Conservation (phyloP, 2,329 filamentous ascomycete species). For the Venturiaceae sp. region DNA sequence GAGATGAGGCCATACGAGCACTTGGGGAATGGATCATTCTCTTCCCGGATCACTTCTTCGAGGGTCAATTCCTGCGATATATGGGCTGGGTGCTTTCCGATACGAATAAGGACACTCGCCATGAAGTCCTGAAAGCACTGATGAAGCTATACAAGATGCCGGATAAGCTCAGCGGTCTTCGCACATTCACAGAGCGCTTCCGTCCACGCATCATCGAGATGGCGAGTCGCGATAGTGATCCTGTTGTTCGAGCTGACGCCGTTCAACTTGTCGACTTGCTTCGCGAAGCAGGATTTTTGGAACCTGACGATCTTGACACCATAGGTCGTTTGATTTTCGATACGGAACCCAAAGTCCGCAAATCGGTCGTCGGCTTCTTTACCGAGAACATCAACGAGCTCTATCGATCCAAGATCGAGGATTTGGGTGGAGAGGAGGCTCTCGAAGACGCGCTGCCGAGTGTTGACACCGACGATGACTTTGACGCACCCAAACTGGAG, state of each 20-base stretch:
- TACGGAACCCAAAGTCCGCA: slow-evolving; percentile 71
- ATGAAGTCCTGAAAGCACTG: slow-evolving; percentile 82
- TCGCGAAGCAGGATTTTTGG: slow-evolving; percentile 74
- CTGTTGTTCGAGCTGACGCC: slow-evolving; percentile 67
- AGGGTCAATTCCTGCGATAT: slow-evolving; percentile 83
- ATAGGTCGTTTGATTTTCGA: slow-evolving; percentile 87
- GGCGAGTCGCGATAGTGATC: slow-evolving; percentile 75
- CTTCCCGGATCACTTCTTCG: slow-evolving; percentile 80
- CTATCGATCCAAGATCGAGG: slow-evolving; percentile 70
- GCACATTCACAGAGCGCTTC: slow-evolving; percentile 90
- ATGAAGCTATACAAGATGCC: slow-evolving; percentile 69
- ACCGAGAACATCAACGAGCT: slow-evolving; percentile 76
- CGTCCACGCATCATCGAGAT: slow-evolving; percentile 83
- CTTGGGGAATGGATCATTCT: slow-evolving; percentile 81
- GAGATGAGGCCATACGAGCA: slow-evolving; percentile 78
- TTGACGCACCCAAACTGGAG: slow-evolving; percentile 62
- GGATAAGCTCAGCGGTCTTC: slow-evolving; percentile 64
- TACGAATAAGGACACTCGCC: slow-evolving; percentile 59
- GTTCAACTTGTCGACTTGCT: slow-evolving; percentile 76
- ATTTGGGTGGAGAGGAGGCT: slow-evolving; percentile 69
- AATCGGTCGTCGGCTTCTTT: slow-evolving; percentile 85
- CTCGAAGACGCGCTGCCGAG: slow-evolving; percentile 66
- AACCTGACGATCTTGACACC: slow-evolving; percentile 82
- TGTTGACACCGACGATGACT: slow-evolving; percentile 47
- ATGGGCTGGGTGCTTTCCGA: slow-evolving; percentile 94